phyloP scores from a whole-genome alignment of 176 grass and related monocot species.

The Hordeum marinum region DNA sequence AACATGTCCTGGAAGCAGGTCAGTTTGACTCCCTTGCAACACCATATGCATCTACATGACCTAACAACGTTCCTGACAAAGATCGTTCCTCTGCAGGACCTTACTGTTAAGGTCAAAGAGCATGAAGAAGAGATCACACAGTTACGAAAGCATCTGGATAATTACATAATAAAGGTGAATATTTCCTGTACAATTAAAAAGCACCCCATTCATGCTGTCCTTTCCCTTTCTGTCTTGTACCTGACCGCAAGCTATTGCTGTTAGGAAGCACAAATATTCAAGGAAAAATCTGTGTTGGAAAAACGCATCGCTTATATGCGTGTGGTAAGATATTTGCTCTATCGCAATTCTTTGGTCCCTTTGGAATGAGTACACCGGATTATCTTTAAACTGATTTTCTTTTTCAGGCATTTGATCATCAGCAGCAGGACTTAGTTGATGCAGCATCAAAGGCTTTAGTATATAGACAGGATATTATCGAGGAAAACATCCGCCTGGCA shows the following conservation, averaged over 20 bases:
- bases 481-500: constrained; percentile 83
- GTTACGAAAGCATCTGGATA: constrained; percentile 73
- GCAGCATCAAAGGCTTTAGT: constrained; percentile 90
- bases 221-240: constrained; percentile 26
- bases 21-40: background rate
- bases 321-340: constrained; percentile 41
- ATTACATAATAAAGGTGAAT: constrained; percentile 73
- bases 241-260: constrained; percentile 25
- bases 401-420: constrained; percentile 89
- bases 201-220: background rate
- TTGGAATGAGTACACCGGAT: background rate
- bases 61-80: constrained; percentile 27
- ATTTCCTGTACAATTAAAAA: background rate
- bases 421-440: constrained; percentile 83
- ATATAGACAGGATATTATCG: constrained; percentile 93
- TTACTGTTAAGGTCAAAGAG: constrained; percentile 63
- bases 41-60: no score
- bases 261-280: constrained; percentile 76
- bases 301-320: constrained; percentile 90
- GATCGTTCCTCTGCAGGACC: constrained; percentile 48
- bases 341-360: background rate
- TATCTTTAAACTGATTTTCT: background rate
- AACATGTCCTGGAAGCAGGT: constrained; percentile 84
- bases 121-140: constrained; percentile 82
- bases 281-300: constrained; percentile 66